Evolutionary conservation across 2,329 filamentous ascomycete species (phyloP), one percentile per base, ranked within the genome.

Genomic region (Diaporthe vaccinii): DNA sequence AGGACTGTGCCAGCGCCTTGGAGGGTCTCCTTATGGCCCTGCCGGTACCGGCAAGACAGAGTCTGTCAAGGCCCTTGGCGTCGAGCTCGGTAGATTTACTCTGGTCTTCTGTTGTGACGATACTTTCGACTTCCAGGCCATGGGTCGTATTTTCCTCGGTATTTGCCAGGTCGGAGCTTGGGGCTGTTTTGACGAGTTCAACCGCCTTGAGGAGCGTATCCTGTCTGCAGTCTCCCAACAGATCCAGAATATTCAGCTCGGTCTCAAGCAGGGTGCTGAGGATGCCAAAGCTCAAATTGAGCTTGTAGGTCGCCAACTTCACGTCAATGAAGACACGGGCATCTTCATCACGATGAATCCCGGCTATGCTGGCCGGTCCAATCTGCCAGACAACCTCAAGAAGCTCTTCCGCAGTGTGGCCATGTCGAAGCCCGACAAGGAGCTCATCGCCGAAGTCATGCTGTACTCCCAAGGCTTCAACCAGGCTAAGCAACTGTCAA

Each of bases 311-410:
- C 94, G 97, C 73, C 95, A 97, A 79, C 89, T 99, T 65, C 91
- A 90, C 77, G 97, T 99, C 79, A 97, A 98, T 81, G 89, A 90
- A 76, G 98, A 98, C 82, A 98, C 97, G 69, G 97, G 97, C 80
- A 97, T 99, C 83, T 99, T 99, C 87, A 99, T 99, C 83, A 99
- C 97, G 53, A 99, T 99, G 97, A 99, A 99, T 84, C 97, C 97
- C 83, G 97, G 97, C 71, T 99, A 99, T 85, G 97, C 97, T 72
- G 97, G 97, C 74, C 95, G 97, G 85, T 99, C 97, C 68, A 99
- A 99, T 85, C 87, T 99, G 81, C 97, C 97, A 2, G 97, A 99
- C 86, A 99, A 99, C 84, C 85, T 99, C 87, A 99, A 99, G 91
- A 99, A 99, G 86, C 89, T 99, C 55, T 99, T 99, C 91, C 93